These are phyloP conservation scores for Suillus fuscotomentosus DNA, from an alignment of 768 basidiomycete species.

Conservation along the genomic window DNA sequence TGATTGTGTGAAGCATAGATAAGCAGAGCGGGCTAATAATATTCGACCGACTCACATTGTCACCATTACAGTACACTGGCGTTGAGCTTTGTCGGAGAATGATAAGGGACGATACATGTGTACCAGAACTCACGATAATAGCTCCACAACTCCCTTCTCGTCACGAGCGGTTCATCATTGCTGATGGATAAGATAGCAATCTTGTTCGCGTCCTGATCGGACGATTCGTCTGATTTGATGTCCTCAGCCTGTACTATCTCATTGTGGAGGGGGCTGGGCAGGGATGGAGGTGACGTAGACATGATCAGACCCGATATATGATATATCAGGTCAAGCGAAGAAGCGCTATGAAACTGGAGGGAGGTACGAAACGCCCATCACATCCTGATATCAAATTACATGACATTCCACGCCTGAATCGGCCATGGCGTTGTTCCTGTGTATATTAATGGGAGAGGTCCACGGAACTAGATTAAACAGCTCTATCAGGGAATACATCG, in stretches of 20 bases:
- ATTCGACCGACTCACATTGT: conserved; percentile 50
- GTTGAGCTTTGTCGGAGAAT: background rate
- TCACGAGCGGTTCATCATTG: conserved; percentile 67
- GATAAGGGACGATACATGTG: background rate
- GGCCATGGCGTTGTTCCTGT: no score
- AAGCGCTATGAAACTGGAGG: background rate
- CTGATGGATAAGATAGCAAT: conserved; percentile 40
- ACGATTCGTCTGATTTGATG: conserved; percentile 4
- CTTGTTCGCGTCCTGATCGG: conserved; percentile 12
- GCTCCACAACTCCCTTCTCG: conserved; percentile 72
- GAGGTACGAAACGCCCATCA: no score
- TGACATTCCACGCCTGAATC: no score
- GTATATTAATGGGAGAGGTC: no score
- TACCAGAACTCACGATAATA: conserved; percentile 61
- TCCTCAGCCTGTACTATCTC: conserved; percentile 12
- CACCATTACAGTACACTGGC: conserved; percentile 78
- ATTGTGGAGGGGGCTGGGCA: background rate
- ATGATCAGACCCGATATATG: conserved; percentile 9
- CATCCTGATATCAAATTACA: no score
- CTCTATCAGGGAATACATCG: no score
- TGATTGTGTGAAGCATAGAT: conserved; percentile 22
- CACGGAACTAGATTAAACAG: no score
- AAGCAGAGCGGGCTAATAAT: background rate
- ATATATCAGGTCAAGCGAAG: background rate
- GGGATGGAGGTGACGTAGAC: conserved; percentile 10